Percentiles rank a stretch among this genome's conserved stretches.
Conservation (phyloP, 1,139 yeast genomes). For the Kodamaea anthophila region DNA sequence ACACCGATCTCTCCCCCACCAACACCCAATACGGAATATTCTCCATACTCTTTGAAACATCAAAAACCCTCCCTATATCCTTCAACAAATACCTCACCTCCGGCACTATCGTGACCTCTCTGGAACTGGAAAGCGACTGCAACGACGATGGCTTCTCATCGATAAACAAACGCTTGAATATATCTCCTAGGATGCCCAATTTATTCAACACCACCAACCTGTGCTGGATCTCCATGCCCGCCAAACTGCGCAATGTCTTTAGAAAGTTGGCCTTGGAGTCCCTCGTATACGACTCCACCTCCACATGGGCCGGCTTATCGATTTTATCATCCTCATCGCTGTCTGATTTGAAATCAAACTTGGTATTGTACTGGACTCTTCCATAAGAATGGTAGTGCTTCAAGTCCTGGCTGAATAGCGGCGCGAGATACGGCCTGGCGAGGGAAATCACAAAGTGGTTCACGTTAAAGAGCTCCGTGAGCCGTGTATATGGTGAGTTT, state of each 20-base stretch:
- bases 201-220: conserved; percentile 75
- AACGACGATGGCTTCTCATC: conserved; percentile 83
- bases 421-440: conserved; percentile 91
- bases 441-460: conserved; percentile 85
- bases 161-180: conserved; percentile 69
- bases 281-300: conserved; percentile 17
- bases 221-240: conserved; percentile 70
- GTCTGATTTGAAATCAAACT: conserved; percentile 7
- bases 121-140: conserved; percentile 41
- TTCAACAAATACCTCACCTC: conserved; percentile 61
- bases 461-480: conserved; percentile 89
- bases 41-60: conserved; percentile 60
- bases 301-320: conserved; percentile 3
- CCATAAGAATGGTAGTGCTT: conserved; percentile 50
- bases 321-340: conserved; percentile 7
- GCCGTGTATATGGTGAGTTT: conserved; percentile 71
- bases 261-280: conserved; percentile 28
- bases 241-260: conserved; percentile 31
- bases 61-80: conserved; percentile 69
- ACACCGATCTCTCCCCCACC: conserved; percentile 88
- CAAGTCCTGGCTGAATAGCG: conserved; percentile 75
- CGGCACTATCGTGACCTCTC: conserved; percentile 88
- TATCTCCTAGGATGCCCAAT: conserved; percentile 66
- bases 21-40: conserved; percentile 85
- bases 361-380: conserved; percentile 19